These are phyloP conservation scores for Cladorrhinum sp. DNA, from an alignment of 2,329 filamentous ascomycete species.

Conservation along the genomic window DNA sequence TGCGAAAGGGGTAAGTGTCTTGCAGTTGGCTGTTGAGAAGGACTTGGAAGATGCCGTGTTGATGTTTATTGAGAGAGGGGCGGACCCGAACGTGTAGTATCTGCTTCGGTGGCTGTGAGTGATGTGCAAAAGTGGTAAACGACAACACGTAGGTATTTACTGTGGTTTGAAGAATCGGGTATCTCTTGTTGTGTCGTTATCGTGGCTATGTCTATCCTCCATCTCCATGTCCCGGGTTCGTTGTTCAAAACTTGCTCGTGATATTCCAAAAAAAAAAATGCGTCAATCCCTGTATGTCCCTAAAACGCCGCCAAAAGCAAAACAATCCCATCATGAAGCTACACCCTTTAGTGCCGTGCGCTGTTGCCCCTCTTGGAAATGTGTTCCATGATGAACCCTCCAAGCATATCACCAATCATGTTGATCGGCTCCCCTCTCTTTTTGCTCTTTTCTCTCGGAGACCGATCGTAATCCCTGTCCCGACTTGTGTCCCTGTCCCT, in stretches of 20 bases:
- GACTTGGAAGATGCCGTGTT: constrained; percentile 25
- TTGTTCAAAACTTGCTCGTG: no score
- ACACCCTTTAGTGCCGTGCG: no score
- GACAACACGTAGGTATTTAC: no score
- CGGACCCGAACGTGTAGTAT: constrained; percentile 20
- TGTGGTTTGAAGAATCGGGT: background rate
- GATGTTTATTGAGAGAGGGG: constrained; percentile 24
- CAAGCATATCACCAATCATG: background rate
- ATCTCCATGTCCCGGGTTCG: background rate
- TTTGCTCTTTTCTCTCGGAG: background rate
- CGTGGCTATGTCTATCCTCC: background rate
- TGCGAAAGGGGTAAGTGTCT: constrained; percentile 17
- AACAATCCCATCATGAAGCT: background rate
- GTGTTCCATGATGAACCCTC: constrained; percentile 3
- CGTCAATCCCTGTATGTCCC: no score
- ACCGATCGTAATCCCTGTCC: background rate
- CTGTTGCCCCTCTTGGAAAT: background rate
- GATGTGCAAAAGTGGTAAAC: no score
- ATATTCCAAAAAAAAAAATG: background rate
- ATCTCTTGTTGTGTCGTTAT: background rate
- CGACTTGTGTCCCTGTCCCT: no score
- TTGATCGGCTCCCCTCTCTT: background rate
- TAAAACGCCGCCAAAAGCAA: background rate
- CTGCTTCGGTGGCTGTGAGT: no score
- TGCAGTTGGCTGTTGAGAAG: constrained; percentile 24